phyloP scores from a whole-genome alignment of 352 stramenopile species.

The Globisporangium yorkense region DNA sequence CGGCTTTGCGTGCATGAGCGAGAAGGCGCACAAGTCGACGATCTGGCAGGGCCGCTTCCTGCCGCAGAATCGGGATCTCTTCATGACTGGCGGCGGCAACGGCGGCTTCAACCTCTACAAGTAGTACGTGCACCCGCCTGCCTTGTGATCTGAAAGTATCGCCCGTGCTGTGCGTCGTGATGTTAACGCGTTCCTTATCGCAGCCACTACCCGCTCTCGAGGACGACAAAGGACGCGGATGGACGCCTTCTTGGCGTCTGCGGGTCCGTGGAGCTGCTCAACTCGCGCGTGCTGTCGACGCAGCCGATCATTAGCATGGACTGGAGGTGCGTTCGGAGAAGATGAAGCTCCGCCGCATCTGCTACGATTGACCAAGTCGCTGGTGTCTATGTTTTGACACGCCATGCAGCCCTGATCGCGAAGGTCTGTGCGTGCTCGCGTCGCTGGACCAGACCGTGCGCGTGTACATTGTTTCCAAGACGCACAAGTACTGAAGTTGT shows the following conservation, averaged over 20 bases:
- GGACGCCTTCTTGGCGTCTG: slow-evolving; percentile 82
- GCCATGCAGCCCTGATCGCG: slow-evolving; percentile 71
- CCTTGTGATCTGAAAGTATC: slow-evolving; percentile 12
- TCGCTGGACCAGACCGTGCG: slow-evolving; percentile 94
- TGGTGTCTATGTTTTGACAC: too few relatives aligned
- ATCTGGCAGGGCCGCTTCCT: slow-evolving; percentile 94
- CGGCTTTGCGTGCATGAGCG: slow-evolving; percentile 89
- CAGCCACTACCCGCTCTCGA: slow-evolving; percentile 76
- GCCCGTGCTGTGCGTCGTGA: not conserved
- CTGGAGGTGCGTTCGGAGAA: slow-evolving; percentile 69
- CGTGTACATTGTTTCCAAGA: slow-evolving; percentile 95
- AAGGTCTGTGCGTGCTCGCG: slow-evolving; percentile 89
- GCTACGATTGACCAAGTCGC: too few relatives aligned
- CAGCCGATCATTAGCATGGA: slow-evolving; percentile 96
- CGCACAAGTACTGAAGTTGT: slow-evolving; percentile 88
- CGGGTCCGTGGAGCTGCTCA: slow-evolving; percentile 93
- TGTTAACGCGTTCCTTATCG: not conserved
- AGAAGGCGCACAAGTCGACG: slow-evolving; percentile 93
- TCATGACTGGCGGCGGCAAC: slow-evolving; percentile 95
- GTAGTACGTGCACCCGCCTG: slow-evolving; percentile 62
- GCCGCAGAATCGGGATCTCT: slow-evolving; percentile 95
- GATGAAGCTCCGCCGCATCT: too few relatives aligned
- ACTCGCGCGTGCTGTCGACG: slow-evolving; percentile 93
- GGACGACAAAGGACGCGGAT: slow-evolving; percentile 84
- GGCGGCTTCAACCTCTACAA: slow-evolving; percentile 97